phyloP scores from a whole-genome alignment of 2,329 filamentous ascomycete genomes.

The Teratosphaeriaceae sp. region DNA sequence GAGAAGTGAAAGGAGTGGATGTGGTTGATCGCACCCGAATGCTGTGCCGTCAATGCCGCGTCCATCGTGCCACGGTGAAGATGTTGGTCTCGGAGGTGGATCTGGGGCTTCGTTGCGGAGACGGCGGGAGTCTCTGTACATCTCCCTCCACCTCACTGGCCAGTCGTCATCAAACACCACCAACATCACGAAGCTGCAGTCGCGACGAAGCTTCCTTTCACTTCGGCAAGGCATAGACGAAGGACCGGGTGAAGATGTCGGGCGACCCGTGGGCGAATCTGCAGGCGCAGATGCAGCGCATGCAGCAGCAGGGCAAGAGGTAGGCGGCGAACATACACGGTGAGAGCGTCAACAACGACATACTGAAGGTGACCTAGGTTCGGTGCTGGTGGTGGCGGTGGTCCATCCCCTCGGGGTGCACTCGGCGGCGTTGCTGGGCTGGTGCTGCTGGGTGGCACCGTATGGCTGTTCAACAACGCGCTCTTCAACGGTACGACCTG shows the following conservation, averaged over 20 bases:
- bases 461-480: constrained; percentile 54
- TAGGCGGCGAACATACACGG: too few species aligned
- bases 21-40: constrained; percentile 33
- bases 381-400: constrained; percentile 43
- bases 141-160: too few species aligned
- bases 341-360: constrained; percentile 2
- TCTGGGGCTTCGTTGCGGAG: too few species aligned
- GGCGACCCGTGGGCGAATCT: constrained; percentile 58
- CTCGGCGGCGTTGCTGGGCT: constrained; percentile 49
- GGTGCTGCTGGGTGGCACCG: constrained; percentile 48
- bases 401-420: constrained; percentile 43
- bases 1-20: constrained; percentile 47
- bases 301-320: constrained; percentile 42
- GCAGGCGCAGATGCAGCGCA: constrained; percentile 51
- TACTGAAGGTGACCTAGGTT: constrained; percentile 28
- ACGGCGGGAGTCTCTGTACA: too few species aligned
- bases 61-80: background rate
- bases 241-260: constrained; percentile 27
- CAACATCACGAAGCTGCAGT: too few species aligned
- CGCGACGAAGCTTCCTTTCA: too few species aligned
- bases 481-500: constrained; percentile 57
- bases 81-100: background rate
- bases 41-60: constrained; percentile 20
- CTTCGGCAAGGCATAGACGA: too few species aligned
- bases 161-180: too few species aligned